Base-by-base conservation (phyloP, 2,329 filamentous ascomycete species). In the Aspergillus eucalypticola region DNA sequence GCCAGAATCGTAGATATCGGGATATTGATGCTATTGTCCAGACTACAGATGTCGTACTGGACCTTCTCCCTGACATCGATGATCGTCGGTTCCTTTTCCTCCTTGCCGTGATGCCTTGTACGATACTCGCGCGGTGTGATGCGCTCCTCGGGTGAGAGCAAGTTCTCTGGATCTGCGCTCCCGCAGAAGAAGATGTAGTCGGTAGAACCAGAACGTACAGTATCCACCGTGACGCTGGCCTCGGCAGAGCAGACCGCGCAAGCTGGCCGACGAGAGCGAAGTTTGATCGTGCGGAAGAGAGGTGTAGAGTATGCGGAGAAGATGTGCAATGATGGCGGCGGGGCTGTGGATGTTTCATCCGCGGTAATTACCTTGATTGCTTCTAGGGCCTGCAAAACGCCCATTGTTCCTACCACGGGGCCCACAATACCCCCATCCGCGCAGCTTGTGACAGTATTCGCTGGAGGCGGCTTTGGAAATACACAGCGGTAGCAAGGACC, bases 401-500 rank as follows among this genome's bases (percentile, higher is more conserved):
- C 95, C 91, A 99, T 97, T 0, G 88, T 84, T 0, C 95, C 95
- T 0, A 99, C 95, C 0, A 97, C 92, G 0, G 95, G 93, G 0
- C 95, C 95, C 1, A 99, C 71, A 8, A 99, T 92, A 0, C 95
- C 95, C 8, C 93, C 94, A 73, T 99, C 95, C 42, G 93, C 92
- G 70, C 95, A 99, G 61, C 89, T 92, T 1, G 91, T 83, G 0
- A 97, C 89, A 59, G 86, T 92, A 44, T 90, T 90, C 0, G 91
- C 86, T 0, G 94, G 92, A 0, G 95, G 93, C 0, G 95, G 93
- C 39, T 84, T 89, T 0, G 92, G 93, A 68, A 96, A 99, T 11
- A 98, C 85, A 71, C 95, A 99, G 44, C 95, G 85, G 76, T 99
- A 99, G 76, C 95, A 99, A 0, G 94, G 93, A 0, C 92, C 90